Evolutionary conservation across 2,329 filamentous ascomycete species (phyloP).

Genomic region (Pleochaeta shiraiana): DNA sequence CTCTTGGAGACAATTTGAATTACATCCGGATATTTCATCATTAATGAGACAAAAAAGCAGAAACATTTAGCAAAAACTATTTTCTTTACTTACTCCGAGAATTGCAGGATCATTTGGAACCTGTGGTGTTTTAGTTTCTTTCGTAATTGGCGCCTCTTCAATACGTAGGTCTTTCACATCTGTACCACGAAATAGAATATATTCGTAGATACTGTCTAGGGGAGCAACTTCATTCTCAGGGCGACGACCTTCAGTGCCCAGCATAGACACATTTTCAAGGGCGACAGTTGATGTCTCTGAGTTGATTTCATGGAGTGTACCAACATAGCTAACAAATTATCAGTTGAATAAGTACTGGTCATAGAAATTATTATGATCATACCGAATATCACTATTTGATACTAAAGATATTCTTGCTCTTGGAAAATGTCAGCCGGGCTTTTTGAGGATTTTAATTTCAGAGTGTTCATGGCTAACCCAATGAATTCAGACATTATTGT

Average conservation of each 20-base stretch:
- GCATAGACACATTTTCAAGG: slow-evolving; percentile 86
- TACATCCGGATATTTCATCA: slow-evolving; percentile 99
- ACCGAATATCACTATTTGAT: slow-evolving; percentile 96
- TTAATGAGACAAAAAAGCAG: too few relatives aligned
- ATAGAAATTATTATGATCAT: slow-evolving; percentile 20
- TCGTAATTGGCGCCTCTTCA: slow-evolving; percentile 55
- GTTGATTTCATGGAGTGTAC: slow-evolving; percentile 93
- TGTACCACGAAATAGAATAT: slow-evolving; percentile 94
- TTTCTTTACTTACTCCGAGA: slow-evolving; percentile 58
- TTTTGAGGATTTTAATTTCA: background rate
- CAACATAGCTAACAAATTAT: slow-evolving; percentile 94
- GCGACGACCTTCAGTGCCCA: slow-evolving; percentile 79
- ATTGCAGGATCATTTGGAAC: slow-evolving; percentile 93
- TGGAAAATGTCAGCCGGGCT: background rate
- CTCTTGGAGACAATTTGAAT: slow-evolving; percentile 77
- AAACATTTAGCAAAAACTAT: background rate
- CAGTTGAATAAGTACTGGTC: background rate
- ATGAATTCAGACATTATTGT: slow-evolving; percentile 36
- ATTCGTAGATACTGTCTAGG: slow-evolving; percentile 84
- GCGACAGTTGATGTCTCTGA: slow-evolving; percentile 93
- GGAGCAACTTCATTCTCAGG: slow-evolving; percentile 64
- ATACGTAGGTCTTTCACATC: slow-evolving; percentile 97
- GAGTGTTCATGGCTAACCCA: slow-evolving; percentile 25
- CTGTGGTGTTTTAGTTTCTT: slow-evolving; percentile 52
- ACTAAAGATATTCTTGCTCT: slow-evolving; percentile 91